These are phyloP conservation scores for Inga leiocalycina DNA, from an alignment of 306 rosid genomes.

Conservation along the genomic window DNA sequence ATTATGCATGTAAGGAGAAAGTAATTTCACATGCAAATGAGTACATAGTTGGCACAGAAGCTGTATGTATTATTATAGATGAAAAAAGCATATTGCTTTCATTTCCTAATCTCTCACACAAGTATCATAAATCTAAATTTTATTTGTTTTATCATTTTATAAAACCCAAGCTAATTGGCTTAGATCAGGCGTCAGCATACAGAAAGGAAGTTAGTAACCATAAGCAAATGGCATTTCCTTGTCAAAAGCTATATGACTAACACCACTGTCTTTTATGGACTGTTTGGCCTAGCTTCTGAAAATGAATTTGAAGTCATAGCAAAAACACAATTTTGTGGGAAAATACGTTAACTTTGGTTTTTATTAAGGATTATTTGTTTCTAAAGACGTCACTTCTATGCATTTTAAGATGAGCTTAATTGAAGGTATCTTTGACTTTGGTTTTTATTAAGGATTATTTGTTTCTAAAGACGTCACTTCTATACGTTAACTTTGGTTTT, in stretches of 20 bases:
- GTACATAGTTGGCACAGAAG: not conserved
- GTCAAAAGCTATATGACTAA: not conserved
- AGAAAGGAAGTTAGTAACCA: not conserved
- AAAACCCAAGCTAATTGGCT: not conserved
- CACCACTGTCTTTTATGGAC: not conserved
- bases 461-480: no score
- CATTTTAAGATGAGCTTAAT: not conserved
- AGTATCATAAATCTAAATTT: not conserved
- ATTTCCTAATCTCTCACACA: not conserved
- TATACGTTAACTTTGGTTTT: no score
- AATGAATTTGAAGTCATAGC: not conserved
- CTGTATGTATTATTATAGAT: not conserved
- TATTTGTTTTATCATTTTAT: not conserved
- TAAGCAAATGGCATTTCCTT: not conserved
- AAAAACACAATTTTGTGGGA: not conserved
- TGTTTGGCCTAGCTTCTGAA: not conserved
- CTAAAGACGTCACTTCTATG: not conserved
- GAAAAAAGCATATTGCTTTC: not conserved
- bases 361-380: not conserved
- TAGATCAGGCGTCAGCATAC: not conserved
- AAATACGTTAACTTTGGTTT: not conserved
- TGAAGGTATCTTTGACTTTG: no score
- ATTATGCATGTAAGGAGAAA: not conserved
- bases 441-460: no score
- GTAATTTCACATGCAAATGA: not conserved